A percentile compares a stretch with the other conserved stretches of the same genome.
Conservation (phyloP, 371 early-diverging fungal genomes). For the Mortierella sp. region DNA sequence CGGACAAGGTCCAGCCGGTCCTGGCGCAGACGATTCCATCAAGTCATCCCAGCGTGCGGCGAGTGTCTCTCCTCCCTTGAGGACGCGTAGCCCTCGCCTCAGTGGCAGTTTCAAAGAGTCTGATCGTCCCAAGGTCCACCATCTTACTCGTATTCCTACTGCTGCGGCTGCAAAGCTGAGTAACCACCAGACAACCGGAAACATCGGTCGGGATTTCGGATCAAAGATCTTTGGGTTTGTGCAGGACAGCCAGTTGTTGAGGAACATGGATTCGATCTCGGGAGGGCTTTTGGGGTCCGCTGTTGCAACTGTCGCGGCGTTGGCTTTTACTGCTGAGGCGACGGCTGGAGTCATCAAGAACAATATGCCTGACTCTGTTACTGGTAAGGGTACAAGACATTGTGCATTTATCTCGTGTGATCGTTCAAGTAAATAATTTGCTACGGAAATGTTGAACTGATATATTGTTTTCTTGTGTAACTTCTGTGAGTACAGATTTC, state of each 20-base stretch:
- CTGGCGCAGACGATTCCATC: background rate
- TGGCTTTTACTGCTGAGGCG: constrained; percentile 24
- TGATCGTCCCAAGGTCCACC: background rate
- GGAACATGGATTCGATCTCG: constrained; percentile 23
- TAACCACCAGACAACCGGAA: background rate
- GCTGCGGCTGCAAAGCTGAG: background rate
- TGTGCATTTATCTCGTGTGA: background rate
- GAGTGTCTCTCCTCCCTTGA: background rate
- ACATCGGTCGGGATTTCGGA: constrained; percentile 20
- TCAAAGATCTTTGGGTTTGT: constrained; percentile 17
- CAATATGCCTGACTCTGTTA: constrained; percentile 17
- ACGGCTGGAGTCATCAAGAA: constrained; percentile 18
- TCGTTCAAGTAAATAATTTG: background rate
- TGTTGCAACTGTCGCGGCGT: constrained; percentile 13
- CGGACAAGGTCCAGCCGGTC: background rate
- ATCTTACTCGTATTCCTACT: background rate
- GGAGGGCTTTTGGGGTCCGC: constrained; percentile 26
- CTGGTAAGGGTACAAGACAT: constrained; percentile 1
- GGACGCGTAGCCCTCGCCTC: background rate
- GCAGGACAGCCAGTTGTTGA: constrained; percentile 18
- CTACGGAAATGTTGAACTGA: too few species aligned
- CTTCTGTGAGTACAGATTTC: background rate
- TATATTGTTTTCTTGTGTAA: background rate
- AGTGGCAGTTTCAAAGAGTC: constrained; percentile 10
- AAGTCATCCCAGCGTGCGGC: background rate